phyloP scores from a whole-genome alignment of 371 early-diverging fungal genomes.

The Haplosporangium sp. region DNA sequence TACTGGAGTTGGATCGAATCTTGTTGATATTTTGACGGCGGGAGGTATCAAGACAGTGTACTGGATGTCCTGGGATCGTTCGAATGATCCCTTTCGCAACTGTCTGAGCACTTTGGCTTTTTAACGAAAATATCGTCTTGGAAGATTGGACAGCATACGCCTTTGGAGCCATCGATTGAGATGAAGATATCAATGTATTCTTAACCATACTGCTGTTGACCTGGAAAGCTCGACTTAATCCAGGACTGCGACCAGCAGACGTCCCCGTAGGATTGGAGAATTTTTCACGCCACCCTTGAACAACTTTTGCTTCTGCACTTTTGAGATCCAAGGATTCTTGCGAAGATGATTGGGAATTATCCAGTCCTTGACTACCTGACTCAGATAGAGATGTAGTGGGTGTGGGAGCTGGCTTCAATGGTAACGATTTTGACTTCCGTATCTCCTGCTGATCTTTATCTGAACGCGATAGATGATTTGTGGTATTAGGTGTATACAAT shows the following conservation, averaged over 20 bases:
- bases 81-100: constrained; percentile 1
- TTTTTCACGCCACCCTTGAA: constrained; percentile 50
- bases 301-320: constrained; percentile 30
- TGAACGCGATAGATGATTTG: neutral
- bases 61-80: constrained; percentile 13
- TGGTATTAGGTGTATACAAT: neutral
- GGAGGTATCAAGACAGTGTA: constrained; percentile 9
- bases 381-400: neutral
- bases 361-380: neutral
- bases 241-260: constrained; percentile 1
- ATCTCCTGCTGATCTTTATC: neutral
- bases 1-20: neutral
- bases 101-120: neutral
- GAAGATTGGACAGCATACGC: neutral
- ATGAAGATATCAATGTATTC: neutral
- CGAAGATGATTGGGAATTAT: neutral
- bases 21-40: neutral
- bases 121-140: neutral
- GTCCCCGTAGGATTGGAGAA: constrained; percentile 28
- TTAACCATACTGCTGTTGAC: neutral
- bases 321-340: constrained; percentile 1
- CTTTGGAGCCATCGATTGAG: neutral
- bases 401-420: neutral
- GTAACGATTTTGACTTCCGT: neutral
- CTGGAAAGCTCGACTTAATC: constrained; percentile 30